Base-by-base conservation (phyloP, 345 rosid genomes). In the Corymbia maculata region DNA sequence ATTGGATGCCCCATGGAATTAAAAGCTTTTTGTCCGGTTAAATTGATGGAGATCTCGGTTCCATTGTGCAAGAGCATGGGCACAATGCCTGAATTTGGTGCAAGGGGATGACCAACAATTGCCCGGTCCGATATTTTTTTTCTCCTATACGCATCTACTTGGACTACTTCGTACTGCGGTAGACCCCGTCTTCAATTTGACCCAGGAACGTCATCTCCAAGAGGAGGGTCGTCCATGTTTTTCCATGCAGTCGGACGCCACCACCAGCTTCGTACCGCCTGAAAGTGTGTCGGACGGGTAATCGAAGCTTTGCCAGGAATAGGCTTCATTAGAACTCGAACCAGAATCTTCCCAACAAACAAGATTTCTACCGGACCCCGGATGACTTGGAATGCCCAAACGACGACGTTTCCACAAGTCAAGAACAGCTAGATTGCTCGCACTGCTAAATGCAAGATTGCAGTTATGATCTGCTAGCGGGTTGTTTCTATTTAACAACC, bases 231-330 rank as follows among this genome's bases (percentile, higher is more conserved):
- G 51, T 50, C 51, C 51, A 50, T 3, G 51, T 13, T 50, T 50
- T 50, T 50, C 51, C 51, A 50, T 50, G 51, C 13, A 50, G 51
- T 50, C 51, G 14, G 51, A 12, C 51, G 13, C 51, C 51, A 9
- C 51, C 51, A 50, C 91, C 12, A 90, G 26, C 57, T 88, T 92
- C 93, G 91, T 92, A 17, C 82, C 93, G 3, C 94, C 89, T 51
- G 91, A 88, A 55, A 91, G 9, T 32, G 93, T 89, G 52, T 91
- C 90, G 4, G 93, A 87, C 8, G 91, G 92, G 79, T 88, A 57
- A 61, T 93, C 90, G 64, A 94, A 93, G 55, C 94, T 92, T 53
- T 93, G 93, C 94, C 94, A 94, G n/a, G 50, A 26, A 51, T 10
- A 89, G 5, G 50, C 57, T 68, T 49, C 87, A 59, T 36, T 55